Evolutionary conservation across 257 asterid genomes (phyloP).

Genomic region (Plantago elongata): DNA sequence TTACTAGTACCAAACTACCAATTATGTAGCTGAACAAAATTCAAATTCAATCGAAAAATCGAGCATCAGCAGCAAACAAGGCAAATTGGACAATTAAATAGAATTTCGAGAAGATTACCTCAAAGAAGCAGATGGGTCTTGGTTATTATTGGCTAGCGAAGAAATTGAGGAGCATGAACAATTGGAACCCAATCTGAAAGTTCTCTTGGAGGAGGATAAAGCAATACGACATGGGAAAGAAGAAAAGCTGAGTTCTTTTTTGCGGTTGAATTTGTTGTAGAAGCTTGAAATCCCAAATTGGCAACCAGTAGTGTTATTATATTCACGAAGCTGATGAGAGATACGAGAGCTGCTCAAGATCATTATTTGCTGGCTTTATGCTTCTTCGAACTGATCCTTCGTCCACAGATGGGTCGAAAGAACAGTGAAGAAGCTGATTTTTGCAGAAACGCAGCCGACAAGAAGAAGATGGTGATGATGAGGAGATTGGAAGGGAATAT

Average conservation of each 20-base stretch:
- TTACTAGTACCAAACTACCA: too few species aligned
- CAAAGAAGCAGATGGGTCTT: conserved; percentile 31
- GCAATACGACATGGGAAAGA: conserved; percentile 21
- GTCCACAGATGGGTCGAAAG: too few species aligned
- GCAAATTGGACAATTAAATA: too few species aligned
- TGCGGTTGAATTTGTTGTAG: conserved; percentile 13
- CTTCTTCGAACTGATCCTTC: background rate
- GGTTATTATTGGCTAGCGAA: conserved; percentile 3
- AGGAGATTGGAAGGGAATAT: too few species aligned
- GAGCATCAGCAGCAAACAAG: too few species aligned
- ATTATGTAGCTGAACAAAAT: too few species aligned
- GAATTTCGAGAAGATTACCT: conserved; percentile 43
- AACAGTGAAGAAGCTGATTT: too few species aligned
- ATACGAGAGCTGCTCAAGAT: conserved; percentile 37
- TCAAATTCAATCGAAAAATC: too few species aligned
- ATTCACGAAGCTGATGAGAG: conserved; percentile 39
- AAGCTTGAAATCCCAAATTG: conserved; percentile 30
- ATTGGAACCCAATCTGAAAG: conserved; percentile 23
- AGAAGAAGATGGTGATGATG: too few species aligned
- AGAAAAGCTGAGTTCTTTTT: background rate
- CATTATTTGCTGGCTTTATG: conserved; percentile 7
- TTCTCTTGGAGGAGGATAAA: conserved; percentile 14
- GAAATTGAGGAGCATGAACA: conserved; percentile 19
- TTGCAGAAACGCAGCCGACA: too few species aligned
- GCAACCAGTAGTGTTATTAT: conserved; percentile 18